phyloP scores from a whole-genome alignment of 129 eudicot species.

The Tanacetum coccineum region DNA sequence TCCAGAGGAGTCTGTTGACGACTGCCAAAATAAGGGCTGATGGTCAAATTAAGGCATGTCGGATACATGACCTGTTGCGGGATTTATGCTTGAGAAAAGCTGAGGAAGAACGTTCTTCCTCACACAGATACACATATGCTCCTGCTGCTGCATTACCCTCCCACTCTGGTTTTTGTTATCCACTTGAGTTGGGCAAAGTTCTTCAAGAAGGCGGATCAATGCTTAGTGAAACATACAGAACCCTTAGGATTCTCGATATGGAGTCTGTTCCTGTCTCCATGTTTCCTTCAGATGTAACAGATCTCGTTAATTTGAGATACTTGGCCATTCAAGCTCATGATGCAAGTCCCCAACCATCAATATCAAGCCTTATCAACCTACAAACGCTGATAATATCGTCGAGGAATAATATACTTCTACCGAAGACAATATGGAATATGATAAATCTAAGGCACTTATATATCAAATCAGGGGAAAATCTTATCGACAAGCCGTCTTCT shows the following conservation, averaged over 20 bases:
- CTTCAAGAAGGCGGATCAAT: neutral
- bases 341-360: constrained; percentile 11
- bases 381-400: constrained; percentile 20
- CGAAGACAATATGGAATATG: constrained; percentile 21
- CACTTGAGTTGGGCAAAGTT: constrained; percentile 5
- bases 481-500: neutral
- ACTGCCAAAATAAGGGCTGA: too few species aligned
- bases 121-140: too few species aligned
- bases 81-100: too few species aligned
- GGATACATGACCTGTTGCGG: too few species aligned
- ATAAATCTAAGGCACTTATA: constrained; percentile 25
- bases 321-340: constrained; percentile 21
- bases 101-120: too few species aligned
- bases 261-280: neutral
- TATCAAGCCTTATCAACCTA: constrained; percentile 23
- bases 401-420: neutral
- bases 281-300: constrained; percentile 17
- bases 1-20: too few species aligned
- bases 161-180: constrained; percentile 11
- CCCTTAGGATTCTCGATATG: constrained; percentile 28
- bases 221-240: constrained; percentile 11
- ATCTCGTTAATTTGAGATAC: constrained; percentile 22
- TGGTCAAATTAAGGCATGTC: too few species aligned
- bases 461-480: constrained; percentile 19
- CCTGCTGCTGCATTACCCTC: neutral